Evolutionary conservation across 805 yeast genomes (phyloP).

Genomic region (Saccharomycopsis sp.): DNA sequence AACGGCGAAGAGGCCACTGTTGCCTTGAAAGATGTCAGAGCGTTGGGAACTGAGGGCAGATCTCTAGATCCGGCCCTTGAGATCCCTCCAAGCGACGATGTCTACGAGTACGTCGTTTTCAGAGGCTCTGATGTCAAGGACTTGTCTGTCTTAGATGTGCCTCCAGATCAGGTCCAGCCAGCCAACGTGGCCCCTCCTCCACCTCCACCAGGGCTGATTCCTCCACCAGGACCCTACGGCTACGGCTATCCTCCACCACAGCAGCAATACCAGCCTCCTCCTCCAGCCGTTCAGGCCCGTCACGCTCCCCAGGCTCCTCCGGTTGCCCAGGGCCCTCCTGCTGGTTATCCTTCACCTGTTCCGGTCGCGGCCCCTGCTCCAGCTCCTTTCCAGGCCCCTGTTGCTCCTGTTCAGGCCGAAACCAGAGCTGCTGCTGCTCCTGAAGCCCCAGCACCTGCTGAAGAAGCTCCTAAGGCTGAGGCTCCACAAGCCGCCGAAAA

Average conservation of each 20-base stretch:
- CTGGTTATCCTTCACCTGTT: neutral
- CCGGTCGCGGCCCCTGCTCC: conserved; percentile 19
- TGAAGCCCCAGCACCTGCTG: conserved; percentile 14
- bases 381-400: neutral
- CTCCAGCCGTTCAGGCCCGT: conserved; percentile 12
- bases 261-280: conserved; percentile 8
- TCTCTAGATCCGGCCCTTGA: conserved; percentile 61
- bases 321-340: conserved; percentile 12
- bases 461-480: conserved; percentile 1
- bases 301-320: conserved; percentile 7
- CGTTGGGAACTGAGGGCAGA: conserved; percentile 91
- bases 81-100: conserved; percentile 59
- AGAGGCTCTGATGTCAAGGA: conserved; percentile 92
- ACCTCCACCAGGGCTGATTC: conserved; percentile 17
- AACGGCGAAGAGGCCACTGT: conserved; percentile 90
- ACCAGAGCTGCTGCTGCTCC: conserved; percentile 20
- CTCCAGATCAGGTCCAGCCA: conserved; percentile 57
- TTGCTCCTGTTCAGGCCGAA: neutral
- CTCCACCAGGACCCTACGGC: conserved; percentile 5
- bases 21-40: conserved; percentile 69
- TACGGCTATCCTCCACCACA: conserved; percentile 18
- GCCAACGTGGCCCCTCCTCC: conserved; percentile 27
- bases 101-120: conserved; percentile 73
- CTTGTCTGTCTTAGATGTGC: conserved; percentile 71
- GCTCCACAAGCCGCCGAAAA: conserved; percentile 7